A percentile compares a stretch with the other conserved stretches of the same genome.
Evolutionary conservation across 2,329 filamentous ascomycete species (phyloP).

Genomic region (Scytalidium sp.): DNA sequence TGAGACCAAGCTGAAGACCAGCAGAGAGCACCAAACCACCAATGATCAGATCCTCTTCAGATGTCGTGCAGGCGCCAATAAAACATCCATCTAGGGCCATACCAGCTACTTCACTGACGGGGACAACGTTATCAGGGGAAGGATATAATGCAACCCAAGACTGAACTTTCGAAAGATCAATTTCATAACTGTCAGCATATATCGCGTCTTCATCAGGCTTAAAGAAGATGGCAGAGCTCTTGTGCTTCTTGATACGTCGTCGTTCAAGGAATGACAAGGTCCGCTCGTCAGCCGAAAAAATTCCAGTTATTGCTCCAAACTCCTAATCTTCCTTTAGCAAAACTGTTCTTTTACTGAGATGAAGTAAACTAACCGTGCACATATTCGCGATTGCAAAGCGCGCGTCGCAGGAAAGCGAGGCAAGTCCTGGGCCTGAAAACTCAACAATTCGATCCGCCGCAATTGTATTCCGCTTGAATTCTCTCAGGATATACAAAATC

Average conservation of each 20-base stretch:
- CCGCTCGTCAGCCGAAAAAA: slow-evolving; percentile 37
- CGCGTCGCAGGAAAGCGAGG: slow-evolving; percentile 37
- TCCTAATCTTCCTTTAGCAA: slow-evolving; percentile 22
- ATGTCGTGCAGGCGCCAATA: slow-evolving; percentile 44
- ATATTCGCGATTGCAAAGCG: slow-evolving; percentile 46
- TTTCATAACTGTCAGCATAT: slow-evolving; percentile 33
- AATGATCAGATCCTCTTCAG: slow-evolving; percentile 42
- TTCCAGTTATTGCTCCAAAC: slow-evolving; percentile 40
- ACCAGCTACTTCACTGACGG: slow-evolving; percentile 30
- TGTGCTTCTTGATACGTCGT: slow-evolving; percentile 32
- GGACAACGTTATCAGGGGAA: slow-evolving; percentile 40
- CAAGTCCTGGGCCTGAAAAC: slow-evolving; percentile 38
- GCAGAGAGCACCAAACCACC: slow-evolving; percentile 37
- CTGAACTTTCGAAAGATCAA: slow-evolving; percentile 36
- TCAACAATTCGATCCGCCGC: slow-evolving; percentile 42
- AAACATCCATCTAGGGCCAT: slow-evolving; percentile 39
- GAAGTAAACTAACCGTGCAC: slow-evolving; percentile 29
- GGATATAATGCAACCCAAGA: slow-evolving; percentile 39
- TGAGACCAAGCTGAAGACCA: slow-evolving; percentile 31
- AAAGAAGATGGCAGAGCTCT: slow-evolving; percentile 33
- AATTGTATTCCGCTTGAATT: slow-evolving; percentile 43
- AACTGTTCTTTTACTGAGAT: too few species aligned
- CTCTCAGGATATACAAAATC: slow-evolving; percentile 40
- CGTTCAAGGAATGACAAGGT: slow-evolving; percentile 31
- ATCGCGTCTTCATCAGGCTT: slow-evolving; percentile 33